Base-by-base conservation (phyloP, 176 grass and related monocot genomes). In the Neostapfia colusana region DNA sequence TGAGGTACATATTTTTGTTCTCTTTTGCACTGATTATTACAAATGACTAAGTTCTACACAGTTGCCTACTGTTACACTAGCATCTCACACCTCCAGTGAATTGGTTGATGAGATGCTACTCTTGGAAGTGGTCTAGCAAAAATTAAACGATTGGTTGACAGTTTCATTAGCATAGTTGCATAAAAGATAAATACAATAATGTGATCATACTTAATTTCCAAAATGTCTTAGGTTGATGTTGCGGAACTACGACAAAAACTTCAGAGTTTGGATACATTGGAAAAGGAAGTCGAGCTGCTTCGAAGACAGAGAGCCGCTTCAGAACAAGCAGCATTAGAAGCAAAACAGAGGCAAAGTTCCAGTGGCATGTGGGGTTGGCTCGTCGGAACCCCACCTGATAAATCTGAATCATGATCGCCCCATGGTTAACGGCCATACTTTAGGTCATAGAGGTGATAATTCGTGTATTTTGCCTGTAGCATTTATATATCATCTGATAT, bases 201-300 rank as follows among this genome's bases (percentile, higher is more conserved):
- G 16, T 68, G 31, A 43, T 83, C 5, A 56, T 58, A 40, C 3
- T 12, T 72, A 4, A 20, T 71, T 61, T 57, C 34, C 7, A 20
- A 35, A 87, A 75, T 44, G 25, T n/a, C 25, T 11, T 18, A 97
- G 95, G 95, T 99, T 21, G 95, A 99, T 85, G 91, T 99, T 35
- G 95, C 95, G 2, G 95, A 99, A 74, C 79, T 99, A 54, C 81
- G 96, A 26, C 96, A 99, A 78, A 99, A 95, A 73, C 89, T 99
- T 9, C 89, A 92, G 57, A 82, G 77, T 14, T 74, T 99, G 81
- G 96, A 92, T 18, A 70, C 82, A 21, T 37, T 99, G 66, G 83
- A 95, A 66, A 90, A 86, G 91, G 96, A 99, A 72, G 92, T 99
- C 0, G 96, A 99, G 54, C 79, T 99, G 36, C 87, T 99, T 70